Evolutionary conservation across 495 filamentous ascomycete genomes (phyloP), one percentile per base, ranked within the genome.

Genomic region (Letharia columbiana): DNA sequence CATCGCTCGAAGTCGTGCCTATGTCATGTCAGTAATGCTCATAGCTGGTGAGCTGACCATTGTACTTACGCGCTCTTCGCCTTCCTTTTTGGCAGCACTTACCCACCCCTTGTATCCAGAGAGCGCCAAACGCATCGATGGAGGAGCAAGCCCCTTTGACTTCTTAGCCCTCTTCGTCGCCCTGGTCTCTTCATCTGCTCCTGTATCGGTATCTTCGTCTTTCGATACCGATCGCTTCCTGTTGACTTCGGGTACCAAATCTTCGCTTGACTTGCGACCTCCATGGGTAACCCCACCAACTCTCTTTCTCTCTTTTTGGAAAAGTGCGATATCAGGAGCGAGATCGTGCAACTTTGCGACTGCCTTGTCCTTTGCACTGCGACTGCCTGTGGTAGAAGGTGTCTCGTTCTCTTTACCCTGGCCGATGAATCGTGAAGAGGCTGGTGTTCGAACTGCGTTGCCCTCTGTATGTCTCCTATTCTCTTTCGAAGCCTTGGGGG

Each of bases 301-400:
- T 31, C 86, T 85, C 78, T 94, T 96, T 79, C 80, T 91, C 75
- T 99, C 94, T 71, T 96, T 97, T 73, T 99, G 89, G 72, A 92
- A 97, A 61, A 92, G 78, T 11, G 87, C 87, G 68, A 97, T 90
- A 74, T 97, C 94, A 0, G 86, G 82, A 13, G 90, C 91, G 35
- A 89, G 75, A 33, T 86, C 82, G 61, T 94, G 91, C 4, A 98
- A 77, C 62, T 82, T 86, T 6, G 87, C 86, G 4, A 87, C 77
- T 42, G 95, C 94, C 66, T 86, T 85, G 5, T 89, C 87, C 72
- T 97, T 97, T 11, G 94, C 92, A 71, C 88, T 91, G 40, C 94
- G 87, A 73, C 90, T 92, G 54, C 86, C 85, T 6, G 84, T 89
- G 18, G 86, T 84, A 2, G 85, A 86, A 0, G 93, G 91, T 0